These are phyloP conservation scores for Fusarium algeriense DNA, from an alignment of 2,329 filamentous ascomycete species.

Conservation along the genomic window DNA sequence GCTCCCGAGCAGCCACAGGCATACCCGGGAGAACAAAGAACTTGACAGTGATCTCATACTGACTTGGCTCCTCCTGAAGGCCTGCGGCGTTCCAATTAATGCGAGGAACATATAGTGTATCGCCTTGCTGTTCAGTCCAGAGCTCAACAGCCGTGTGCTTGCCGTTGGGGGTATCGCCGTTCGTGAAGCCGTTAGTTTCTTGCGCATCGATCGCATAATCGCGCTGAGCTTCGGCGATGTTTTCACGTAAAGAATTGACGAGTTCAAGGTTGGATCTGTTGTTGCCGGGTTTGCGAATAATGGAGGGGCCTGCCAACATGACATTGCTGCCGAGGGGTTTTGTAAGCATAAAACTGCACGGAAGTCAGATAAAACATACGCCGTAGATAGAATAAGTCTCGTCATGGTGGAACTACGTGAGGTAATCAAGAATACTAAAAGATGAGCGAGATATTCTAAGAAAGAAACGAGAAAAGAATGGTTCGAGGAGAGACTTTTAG, in stretches of 20 bases:
- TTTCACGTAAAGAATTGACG: conserved; percentile 86
- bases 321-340: conserved; percentile 71
- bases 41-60: conserved; percentile 97
- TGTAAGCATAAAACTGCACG: conserved; percentile 37
- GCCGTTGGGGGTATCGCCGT: conserved; percentile 45
- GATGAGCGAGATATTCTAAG: not conserved
- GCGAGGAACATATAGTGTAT: conserved; percentile 79
- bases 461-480: conserved; percentile 6
- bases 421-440: not conserved
- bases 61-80: conserved; percentile 81
- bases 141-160: conserved; percentile 51
- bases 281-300: conserved; percentile 79
- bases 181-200: conserved; percentile 50
- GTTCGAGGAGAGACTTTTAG: conserved; percentile 11
- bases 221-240: conserved; percentile 80
- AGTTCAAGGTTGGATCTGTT: conserved; percentile 94
- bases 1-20: conserved; percentile 71
- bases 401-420: conserved; percentile 63
- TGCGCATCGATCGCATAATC: conserved; percentile 60
- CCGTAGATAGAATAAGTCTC: conserved; percentile 87
- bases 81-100: conserved; percentile 79
- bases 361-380: conserved; percentile 66
- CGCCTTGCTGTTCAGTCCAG: conserved; percentile 77
- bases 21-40: conserved; percentile 89
- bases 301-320: conserved; percentile 84